A percentile compares a stretch with the other conserved stretches of the same genome.
Conservation (phyloP, 164 flowering plant species). For the Malania oleifera region DNA sequence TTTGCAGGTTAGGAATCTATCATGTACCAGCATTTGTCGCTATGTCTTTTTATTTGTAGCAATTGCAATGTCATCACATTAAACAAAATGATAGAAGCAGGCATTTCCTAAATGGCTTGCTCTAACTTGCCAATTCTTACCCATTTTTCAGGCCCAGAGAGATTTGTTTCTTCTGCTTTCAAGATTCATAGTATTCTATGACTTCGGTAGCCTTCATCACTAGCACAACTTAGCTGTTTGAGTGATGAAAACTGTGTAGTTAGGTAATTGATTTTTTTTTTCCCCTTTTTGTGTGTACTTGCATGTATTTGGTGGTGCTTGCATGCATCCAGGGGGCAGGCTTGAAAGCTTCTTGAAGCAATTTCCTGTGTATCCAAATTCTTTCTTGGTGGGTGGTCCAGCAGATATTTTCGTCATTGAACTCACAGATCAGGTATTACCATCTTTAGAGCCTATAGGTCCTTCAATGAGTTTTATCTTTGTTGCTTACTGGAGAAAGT, state of each 20-base stretch:
- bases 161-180: constrained; percentile 85
- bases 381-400: constrained; percentile 83
- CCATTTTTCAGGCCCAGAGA: constrained; percentile 59
- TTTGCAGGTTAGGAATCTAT: constrained; percentile 52
- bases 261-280: background rate
- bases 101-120: background rate
- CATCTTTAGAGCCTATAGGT: background rate
- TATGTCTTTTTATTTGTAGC: background rate
- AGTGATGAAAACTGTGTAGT: background rate
- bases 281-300: constrained; percentile 10
- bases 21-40: no score
- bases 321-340: constrained; percentile 52
- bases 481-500: no score
- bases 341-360: constrained; percentile 70
- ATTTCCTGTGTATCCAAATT: constrained; percentile 77
- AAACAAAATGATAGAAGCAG: background rate
- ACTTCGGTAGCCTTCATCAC: constrained; percentile 51
- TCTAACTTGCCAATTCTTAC: background rate
- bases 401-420: constrained; percentile 86
- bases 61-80: background rate
- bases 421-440: constrained; percentile 79
- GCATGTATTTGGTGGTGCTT: background rate
- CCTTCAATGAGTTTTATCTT: no score
- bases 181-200: constrained; percentile 80
- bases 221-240: background rate